Conservation (phyloP, 345 rosid genomes). For the Eucalyptus tenuipes region DNA sequence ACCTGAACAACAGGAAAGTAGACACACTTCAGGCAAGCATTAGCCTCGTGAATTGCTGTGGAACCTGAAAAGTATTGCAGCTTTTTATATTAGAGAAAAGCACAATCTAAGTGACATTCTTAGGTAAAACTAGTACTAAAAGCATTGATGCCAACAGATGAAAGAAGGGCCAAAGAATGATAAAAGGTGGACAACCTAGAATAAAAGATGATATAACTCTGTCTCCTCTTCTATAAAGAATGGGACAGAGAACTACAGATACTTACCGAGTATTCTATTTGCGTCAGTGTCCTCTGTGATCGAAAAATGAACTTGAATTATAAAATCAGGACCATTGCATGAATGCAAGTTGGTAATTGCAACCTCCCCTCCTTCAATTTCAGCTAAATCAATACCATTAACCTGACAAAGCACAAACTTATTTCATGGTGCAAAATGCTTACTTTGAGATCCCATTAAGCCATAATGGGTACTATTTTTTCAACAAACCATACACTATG, state of each 20-base stretch:
- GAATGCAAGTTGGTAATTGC: slow-evolving; percentile 54
- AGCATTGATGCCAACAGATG: neutral
- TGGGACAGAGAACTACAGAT: neutral
- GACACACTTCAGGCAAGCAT: slow-evolving; percentile 58
- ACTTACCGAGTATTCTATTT: neutral
- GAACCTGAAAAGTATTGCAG: slow-evolving; percentile 13
- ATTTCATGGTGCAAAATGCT: neutral
- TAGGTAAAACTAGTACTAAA: neutral
- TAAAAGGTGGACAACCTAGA: neutral
- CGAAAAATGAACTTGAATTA: slow-evolving; percentile 31
- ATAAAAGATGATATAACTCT: neutral
- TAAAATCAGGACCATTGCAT: slow-evolving; percentile 48
- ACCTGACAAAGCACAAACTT: slow-evolving; percentile 20
- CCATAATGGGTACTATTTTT: neutral
- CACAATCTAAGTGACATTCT: neutral
- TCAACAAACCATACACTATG: neutral
- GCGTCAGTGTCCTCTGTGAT: neutral
- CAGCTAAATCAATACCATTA: slow-evolving; percentile 54
- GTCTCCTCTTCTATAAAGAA: neutral
- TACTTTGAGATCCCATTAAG: neutral
- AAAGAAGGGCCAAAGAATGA: neutral
- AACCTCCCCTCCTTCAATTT: slow-evolving; percentile 45
- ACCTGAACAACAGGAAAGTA: slow-evolving; percentile 66
- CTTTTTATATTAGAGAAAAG: neutral
- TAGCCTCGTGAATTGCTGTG: slow-evolving; percentile 21